Conservation (phyloP, 805 yeast genomes). For the Myxozyma lipomycoides region DNA sequence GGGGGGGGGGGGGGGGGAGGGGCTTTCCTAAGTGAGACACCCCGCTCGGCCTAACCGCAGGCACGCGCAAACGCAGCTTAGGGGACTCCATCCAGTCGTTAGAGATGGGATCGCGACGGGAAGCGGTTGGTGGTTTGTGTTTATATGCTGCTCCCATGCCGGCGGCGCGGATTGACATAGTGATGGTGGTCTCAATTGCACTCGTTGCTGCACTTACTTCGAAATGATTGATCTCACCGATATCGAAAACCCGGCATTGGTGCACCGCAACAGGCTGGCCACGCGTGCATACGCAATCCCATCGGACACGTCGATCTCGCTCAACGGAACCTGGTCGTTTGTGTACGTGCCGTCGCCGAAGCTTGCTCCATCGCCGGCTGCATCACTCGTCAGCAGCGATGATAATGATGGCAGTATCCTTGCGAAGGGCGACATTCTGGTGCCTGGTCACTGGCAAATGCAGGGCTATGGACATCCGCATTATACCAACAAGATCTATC, state of each 20-base stretch:
- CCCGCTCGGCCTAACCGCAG: too few species aligned
- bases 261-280: constrained; percentile 19
- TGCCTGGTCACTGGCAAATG: constrained; percentile 42
- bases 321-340: constrained; percentile 35
- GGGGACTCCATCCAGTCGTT: too few species aligned
- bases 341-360: constrained; percentile 18
- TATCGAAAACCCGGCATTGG: constrained; percentile 17
- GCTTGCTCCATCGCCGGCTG: constrained; percentile 13
- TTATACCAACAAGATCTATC: constrained; percentile 38
- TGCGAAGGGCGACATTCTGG: constrained; percentile 23
- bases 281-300: constrained; percentile 22
- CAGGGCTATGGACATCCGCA: constrained; percentile 40
- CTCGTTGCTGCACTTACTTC: too few species aligned
- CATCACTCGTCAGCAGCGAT: too few species aligned
- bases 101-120: too few species aligned
- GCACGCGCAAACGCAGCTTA: too few species aligned
- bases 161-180: too few species aligned
- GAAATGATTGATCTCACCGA: constrained; percentile 1
- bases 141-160: too few species aligned
- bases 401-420: background rate
- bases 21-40: too few species aligned
- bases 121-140: too few species aligned
- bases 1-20: too few species aligned
- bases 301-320: constrained; percentile 5
- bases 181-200: too few species aligned